Percentiles rank a stretch among this genome's conserved stretches.
phyloP scores from a whole-genome alignment of 2,329 filamentous ascomycete species.

The Calonectria crousiana region DNA sequence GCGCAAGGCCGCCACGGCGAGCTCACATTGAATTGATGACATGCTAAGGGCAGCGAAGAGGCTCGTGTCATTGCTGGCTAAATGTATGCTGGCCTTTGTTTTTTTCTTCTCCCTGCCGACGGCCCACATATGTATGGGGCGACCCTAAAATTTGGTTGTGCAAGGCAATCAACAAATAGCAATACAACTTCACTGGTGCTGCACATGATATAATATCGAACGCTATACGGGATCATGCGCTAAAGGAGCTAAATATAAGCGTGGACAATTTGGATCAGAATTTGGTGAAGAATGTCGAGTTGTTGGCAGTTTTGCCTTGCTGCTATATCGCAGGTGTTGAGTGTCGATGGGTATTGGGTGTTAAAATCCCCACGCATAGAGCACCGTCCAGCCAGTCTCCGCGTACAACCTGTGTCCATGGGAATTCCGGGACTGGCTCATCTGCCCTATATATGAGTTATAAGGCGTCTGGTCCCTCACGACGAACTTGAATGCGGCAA shows the following conservation, averaged over 20 bases:
- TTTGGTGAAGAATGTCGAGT: not conserved
- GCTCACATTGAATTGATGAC: conserved; percentile 13
- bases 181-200: not conserved
- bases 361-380: not conserved
- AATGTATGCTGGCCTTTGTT: not conserved
- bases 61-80: not conserved
- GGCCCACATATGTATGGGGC: not conserved
- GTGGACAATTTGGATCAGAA: too few species aligned
- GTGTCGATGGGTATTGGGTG: not conserved
- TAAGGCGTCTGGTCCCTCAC: not conserved
- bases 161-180: not conserved
- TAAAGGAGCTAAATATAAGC: too few species aligned
- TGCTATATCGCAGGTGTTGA: not conserved
- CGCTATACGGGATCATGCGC: not conserved
- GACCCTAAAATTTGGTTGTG: not conserved
- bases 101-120: not conserved
- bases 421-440: not conserved
- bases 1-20: conserved; percentile 5
- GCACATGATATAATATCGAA: not conserved
- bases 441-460: not conserved
- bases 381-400: not conserved
- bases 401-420: not conserved
- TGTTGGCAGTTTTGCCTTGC: not conserved
- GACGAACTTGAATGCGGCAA: not conserved
- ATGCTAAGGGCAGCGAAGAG: conserved; percentile 19